Conservation (phyloP, 108 stramenopile species). For the Chaetoceros tenuissimus region DNA sequence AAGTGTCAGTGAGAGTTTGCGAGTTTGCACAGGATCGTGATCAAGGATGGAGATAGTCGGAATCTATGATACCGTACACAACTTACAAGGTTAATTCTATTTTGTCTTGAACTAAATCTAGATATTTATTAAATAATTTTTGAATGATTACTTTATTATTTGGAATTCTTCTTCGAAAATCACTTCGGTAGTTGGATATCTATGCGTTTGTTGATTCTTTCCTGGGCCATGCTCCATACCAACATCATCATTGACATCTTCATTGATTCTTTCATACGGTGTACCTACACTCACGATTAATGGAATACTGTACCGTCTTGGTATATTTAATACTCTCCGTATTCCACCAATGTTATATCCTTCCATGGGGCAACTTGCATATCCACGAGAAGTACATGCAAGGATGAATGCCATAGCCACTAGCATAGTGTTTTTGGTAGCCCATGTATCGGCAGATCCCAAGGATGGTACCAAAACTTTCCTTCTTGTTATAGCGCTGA, state of each 20-base stretch:
- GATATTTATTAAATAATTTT: neutral
- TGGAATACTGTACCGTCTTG: slow-evolving; percentile 54
- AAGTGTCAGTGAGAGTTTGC: no score
- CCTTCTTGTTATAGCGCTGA: slow-evolving; percentile 25
- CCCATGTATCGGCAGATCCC: slow-evolving; percentile 71
- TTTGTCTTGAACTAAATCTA: neutral
- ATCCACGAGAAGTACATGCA: slow-evolving; percentile 64
- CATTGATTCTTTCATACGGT: slow-evolving; percentile 22
- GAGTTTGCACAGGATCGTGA: no score
- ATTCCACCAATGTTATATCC: slow-evolving; percentile 60
- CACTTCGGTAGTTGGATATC: slow-evolving; percentile 44
- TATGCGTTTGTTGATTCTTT: slow-evolving; percentile 18
- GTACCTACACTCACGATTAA: slow-evolving; percentile 61
- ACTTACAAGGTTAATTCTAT: neutral
- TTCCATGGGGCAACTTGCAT: slow-evolving; percentile 90
- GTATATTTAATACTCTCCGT: slow-evolving; percentile 49
- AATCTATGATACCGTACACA: neutral
- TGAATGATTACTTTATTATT: no score
- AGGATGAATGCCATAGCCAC: slow-evolving; percentile 83
- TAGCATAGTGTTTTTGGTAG: slow-evolving; percentile 87
- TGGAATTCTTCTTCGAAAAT: slow-evolving; percentile 49
- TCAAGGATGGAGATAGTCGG: no score
- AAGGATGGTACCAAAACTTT: slow-evolving; percentile 57
- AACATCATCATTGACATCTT: slow-evolving; percentile 42
- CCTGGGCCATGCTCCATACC: slow-evolving; percentile 45